Base-by-base conservation (phyloP, 495 filamentous ascomycete genomes). In the Oidiodendron maius region DNA sequence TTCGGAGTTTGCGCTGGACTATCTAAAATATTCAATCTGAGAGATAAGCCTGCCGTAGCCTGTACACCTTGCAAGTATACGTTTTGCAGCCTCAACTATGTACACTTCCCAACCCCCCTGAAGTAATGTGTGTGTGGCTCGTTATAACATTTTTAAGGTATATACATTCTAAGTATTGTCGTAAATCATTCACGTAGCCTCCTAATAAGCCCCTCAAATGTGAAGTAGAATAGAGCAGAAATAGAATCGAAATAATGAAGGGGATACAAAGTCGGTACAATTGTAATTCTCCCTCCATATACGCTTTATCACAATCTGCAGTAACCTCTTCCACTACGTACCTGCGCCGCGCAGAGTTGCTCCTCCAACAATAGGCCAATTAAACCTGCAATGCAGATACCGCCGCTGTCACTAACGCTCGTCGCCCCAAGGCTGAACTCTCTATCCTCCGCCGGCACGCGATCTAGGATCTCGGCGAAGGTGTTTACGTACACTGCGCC, bases 401-500 rank as follows among this genome's bases (percentile, higher is more conserved):
- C 93, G 0, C 70, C 91, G 23, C 84, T 89, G 63, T 98, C 93
- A 63, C 89, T 94, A 34, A 96, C 93, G 37, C 85, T 95, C 15
- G 87, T 89, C 0, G 91, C 93, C 2, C 85, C 82, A 2, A 98
- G 69, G 39, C 86, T 90, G 59, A 96, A 96, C 67, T 98, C 93
- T 15, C 93, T 72, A 36, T 96, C 91, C 28, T 79, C 75, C 5
- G 72, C 64, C 0, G 79, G 76, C 0, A 95, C 84, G 8, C 80
- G 77, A 45, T 96, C 87, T 57, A 83, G 81, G 51, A 98, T 93
- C 63, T 91, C 86, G 1, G 91, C 89, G 66, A 96, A 98, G 0
- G 91, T 95, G 50, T 91, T 96, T 37, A 97, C 89, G 58, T 98
- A 98, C 0, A 96, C 93, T 8, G 83, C 66, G 0, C 93, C 93